Evolutionary conservation across 1,284 basidiomycete genomes (phyloP), one percentile per base, ranked within the genome.

Genomic region (Pseudozyma pruni): DNA sequence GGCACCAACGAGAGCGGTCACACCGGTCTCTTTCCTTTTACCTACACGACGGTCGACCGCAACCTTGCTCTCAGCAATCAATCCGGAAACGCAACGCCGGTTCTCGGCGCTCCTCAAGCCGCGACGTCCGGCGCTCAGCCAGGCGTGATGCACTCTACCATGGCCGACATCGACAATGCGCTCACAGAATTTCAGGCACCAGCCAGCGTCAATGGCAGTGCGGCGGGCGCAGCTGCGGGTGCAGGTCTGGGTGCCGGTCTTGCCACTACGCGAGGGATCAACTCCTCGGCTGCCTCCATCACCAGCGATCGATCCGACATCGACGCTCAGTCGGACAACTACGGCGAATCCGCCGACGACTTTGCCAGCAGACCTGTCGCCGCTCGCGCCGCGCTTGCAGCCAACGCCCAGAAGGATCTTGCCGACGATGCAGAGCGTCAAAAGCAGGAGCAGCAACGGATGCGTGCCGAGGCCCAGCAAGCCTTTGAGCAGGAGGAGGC

Each of bases 11-110:
- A 87, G 14, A 85, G 87, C 25, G 94, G 94, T 6, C 90, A 90
- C 81, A 85, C 88, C 25, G 95, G 95, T 9, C 86, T 98, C 9
- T 98, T 98, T 80, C 96, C 95, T 3, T 88, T 91, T 75, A 90
- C 89, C 63, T 98, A 98, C 83, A 97, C 94, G 3, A 80, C 80
- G 25, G 50, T 67, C 42, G 78, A 82, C 49, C 50, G 67, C 33
- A 60, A 54, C 23, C 68, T 73, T 10, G 78, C 74, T 20, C 63
- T 68, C 29, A 62, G 55, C 34, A 63, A 70, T 20, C 54, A 57
- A 20, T 66, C 63, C 1, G 70, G 66, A 34, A 50, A 43, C 7
- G 57, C 56, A 5, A 61, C 72, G 8, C 47, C 64, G 3, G 55
- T 68, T 23, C 51, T 62, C 34, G 52, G 50, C 54, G 63, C 70